Evolutionary conservation across 2,329 filamentous ascomycete species (phyloP), one percentile per base, ranked within the genome.

Genomic region (Hypoxylon sp.): DNA sequence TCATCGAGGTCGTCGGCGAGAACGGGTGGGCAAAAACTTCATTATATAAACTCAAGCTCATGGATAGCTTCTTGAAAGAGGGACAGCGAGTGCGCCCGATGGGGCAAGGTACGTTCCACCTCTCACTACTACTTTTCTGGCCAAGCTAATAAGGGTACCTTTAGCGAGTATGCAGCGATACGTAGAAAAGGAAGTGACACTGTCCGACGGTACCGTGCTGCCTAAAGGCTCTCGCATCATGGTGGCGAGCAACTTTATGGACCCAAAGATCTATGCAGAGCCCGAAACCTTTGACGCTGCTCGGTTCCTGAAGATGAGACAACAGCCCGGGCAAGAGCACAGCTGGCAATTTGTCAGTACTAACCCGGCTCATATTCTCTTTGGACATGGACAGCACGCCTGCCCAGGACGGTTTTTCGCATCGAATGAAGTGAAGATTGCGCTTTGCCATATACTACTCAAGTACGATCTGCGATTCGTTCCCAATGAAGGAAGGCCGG

Each of bases 51-150:
- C 71, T 80, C 19, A 72, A 71, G 63, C 75, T 79, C 28, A 72
- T 80, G 59, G 78, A 81, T 62, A 79, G 76, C 62, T 80, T 81
- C 59, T 44, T 81, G 50, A 80, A 80, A 62, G 79, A 81, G 65
- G 75, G 74, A 13, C 72, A 77, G 56, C 68, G 79, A 19, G 8
- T 75, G 4, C 69, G 64, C 1, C 78, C 78, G 1, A 65, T 75
- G 26, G 34, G 47, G 2, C 6, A 59, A 5, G 56, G 76, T 78
- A 71, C 57, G 74, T 68, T 28, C 11, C 30, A 39, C 34, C 20
- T 20, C 15, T 43, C 11, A 13, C 1, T 28, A 0, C 26, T 4
- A 3, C 39, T n/a, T 10, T 37, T 41, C 7, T 20, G 4, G 15
- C 19, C 10, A 11, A 47, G n/a, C 44, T 54, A 58, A 59, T 41